Conservation (phyloP, 371 early-diverging fungal species). For the Mucor indicus region DNA sequence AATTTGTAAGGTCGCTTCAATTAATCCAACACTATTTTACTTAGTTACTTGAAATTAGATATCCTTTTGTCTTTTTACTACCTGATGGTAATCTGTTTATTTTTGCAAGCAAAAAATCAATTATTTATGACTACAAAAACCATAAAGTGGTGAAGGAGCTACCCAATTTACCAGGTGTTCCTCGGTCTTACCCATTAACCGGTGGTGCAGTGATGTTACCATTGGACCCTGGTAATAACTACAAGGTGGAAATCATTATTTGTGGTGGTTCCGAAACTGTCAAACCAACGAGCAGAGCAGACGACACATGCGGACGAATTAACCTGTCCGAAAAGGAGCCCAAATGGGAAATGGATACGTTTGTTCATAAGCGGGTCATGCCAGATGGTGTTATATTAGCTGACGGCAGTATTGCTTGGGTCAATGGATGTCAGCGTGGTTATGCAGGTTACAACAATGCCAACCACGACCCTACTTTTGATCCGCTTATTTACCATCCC, state of each 20-base stretch:
- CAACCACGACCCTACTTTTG: slow-evolving; percentile 55
- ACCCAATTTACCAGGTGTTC: slow-evolving; percentile 55
- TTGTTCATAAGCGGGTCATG: slow-evolving; percentile 60
- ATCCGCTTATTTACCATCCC: slow-evolving; percentile 58
- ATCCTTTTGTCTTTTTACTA: slow-evolving; percentile 50
- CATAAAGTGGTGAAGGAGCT: slow-evolving; percentile 41
- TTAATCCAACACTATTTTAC: background rate
- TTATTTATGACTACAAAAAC: slow-evolving; percentile 50
- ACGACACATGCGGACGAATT: slow-evolving; percentile 55
- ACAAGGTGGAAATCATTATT: slow-evolving; percentile 54
- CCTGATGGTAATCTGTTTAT: slow-evolving; percentile 56
- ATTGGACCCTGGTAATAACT: slow-evolving; percentile 54
- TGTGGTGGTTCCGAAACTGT: slow-evolving; percentile 58
- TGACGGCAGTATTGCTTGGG: slow-evolving; percentile 57
- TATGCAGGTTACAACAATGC: slow-evolving; percentile 55
- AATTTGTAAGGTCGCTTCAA: slow-evolving; percentile 31
- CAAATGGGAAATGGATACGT: slow-evolving; percentile 59
- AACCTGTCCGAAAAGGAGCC: slow-evolving; percentile 46
- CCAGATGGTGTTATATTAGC: slow-evolving; percentile 58
- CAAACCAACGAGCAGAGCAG: slow-evolving; percentile 34
- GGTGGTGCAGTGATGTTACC: slow-evolving; percentile 61
- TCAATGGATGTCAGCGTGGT: slow-evolving; percentile 64
- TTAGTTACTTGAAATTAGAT: slow-evolving; percentile 18
- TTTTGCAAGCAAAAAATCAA: slow-evolving; percentile 52
- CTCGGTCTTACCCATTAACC: slow-evolving; percentile 64